Evolutionary conservation across 2,329 filamentous ascomycete genomes (phyloP).

Genomic region (Sclerotinia nivalis): DNA sequence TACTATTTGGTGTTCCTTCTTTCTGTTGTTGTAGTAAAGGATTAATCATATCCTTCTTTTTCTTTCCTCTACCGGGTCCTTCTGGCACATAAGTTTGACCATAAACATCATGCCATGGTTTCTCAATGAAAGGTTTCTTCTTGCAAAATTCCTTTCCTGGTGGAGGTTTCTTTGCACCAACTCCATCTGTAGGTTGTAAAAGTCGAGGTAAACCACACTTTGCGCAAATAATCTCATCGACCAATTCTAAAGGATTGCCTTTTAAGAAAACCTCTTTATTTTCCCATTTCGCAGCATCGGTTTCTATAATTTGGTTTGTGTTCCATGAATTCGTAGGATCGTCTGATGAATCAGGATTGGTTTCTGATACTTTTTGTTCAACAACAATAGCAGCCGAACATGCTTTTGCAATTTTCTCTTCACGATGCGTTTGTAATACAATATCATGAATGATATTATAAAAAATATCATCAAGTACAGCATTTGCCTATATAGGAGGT

Average conservation of each 20-base stretch:
- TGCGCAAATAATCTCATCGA: constrained; percentile 69
- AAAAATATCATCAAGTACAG: constrained; percentile 72
- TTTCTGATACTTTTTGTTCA: constrained; percentile 50
- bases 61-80: constrained; percentile 74
- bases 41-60: constrained; percentile 75
- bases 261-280: constrained; percentile 68
- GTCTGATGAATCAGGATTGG: constrained; percentile 31
- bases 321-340: constrained; percentile 50
- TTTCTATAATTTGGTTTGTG: constrained; percentile 53
- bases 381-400: constrained; percentile 63
- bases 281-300: constrained; percentile 68
- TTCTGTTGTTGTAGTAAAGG: constrained; percentile 35
- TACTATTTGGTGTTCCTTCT: constrained; percentile 45
- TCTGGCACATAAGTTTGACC: constrained; percentile 78
- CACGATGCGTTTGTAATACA: constrained; percentile 71
- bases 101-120: constrained; percentile 77
- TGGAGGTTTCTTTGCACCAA: constrained; percentile 64
- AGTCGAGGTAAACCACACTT: constrained; percentile 74
- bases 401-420: constrained; percentile 74
- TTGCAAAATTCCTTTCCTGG: constrained; percentile 75
- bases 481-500: constrained; percentile 52
- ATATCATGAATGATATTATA: constrained; percentile 77
- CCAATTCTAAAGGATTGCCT: constrained; percentile 71
- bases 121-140: constrained; percentile 74
- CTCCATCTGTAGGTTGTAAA: constrained; percentile 70